phyloP scores from a whole-genome alignment of 768 basidiomycete species.

The Steccherinum ochraceum region DNA sequence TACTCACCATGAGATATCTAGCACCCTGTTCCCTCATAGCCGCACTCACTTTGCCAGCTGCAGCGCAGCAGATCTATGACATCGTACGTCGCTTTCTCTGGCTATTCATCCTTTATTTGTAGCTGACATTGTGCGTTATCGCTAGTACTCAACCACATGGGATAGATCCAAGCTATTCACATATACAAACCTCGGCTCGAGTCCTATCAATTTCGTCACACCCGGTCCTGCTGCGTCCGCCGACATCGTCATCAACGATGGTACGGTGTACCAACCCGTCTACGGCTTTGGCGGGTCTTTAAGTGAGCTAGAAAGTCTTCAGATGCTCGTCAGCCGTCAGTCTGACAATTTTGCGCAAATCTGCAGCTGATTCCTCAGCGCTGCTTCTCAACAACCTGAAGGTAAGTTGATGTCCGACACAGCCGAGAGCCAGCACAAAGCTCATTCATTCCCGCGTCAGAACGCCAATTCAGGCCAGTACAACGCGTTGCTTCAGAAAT shows the following conservation, averaged over 20 bases:
- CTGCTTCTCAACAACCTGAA: constrained; percentile 56
- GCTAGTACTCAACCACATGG: constrained; percentile 30
- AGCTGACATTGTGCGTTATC: neutral
- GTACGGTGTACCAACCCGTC: constrained; percentile 50
- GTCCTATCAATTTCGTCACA: constrained; percentile 49
- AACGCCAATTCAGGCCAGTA: constrained; percentile 45
- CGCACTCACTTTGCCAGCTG: constrained; percentile 15
- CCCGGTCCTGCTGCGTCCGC: constrained; percentile 53
- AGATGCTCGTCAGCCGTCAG: no score
- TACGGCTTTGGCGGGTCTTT: constrained; percentile 62
- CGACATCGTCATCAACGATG: constrained; percentile 57
- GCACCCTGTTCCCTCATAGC: constrained; percentile 6
- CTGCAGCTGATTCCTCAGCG: constrained; percentile 69
- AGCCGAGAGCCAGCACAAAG: neutral
- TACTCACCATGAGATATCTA: constrained; percentile 3
- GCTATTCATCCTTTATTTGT: neutral
- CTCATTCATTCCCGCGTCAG: constrained; percentile 38
- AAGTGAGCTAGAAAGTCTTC: no score
- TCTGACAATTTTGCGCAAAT: constrained; percentile 1
- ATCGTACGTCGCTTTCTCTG: constrained; percentile 16
- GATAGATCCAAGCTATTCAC: constrained; percentile 42
- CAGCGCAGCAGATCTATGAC: constrained; percentile 28
- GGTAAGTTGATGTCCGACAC: constrained; percentile 27
- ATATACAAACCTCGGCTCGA: constrained; percentile 37
- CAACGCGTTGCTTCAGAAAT: constrained; percentile 47